A percentile compares a stretch with the other conserved stretches of the same genome.
These are phyloP conservation scores for Syncephalastrum contaminatum DNA, from an alignment of 371 early-diverging fungal genomes.

Conservation along the genomic window DNA sequence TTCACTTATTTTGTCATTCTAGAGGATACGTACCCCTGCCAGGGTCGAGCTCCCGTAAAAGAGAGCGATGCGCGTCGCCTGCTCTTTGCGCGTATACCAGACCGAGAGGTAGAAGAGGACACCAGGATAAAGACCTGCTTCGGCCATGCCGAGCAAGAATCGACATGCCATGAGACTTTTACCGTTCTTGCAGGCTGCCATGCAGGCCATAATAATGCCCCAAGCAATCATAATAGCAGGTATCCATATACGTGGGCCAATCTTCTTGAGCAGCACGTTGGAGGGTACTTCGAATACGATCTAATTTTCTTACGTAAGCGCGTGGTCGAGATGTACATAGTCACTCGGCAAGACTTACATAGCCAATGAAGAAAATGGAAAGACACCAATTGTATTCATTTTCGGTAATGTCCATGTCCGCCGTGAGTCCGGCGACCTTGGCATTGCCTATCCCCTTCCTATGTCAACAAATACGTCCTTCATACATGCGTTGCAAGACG, in stretches of 20 bases:
- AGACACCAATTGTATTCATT: conserved; percentile 40
- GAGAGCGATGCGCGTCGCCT: conserved; percentile 69
- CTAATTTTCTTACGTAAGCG: conserved; percentile 15
- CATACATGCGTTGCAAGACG: no score
- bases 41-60: conserved; percentile 67
- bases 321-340: neutral
- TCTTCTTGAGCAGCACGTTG: conserved; percentile 63
- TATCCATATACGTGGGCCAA: conserved; percentile 70
- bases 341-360: conserved; percentile 22
- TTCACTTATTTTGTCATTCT: conserved; percentile 12
- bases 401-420: conserved; percentile 33
- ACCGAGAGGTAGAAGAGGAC: conserved; percentile 52
- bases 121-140: conserved; percentile 62
- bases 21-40: conserved; percentile 56
- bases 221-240: conserved; percentile 54
- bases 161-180: conserved; percentile 56
- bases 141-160: conserved; percentile 72
- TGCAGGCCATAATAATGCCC: conserved; percentile 44
- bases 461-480: no score
- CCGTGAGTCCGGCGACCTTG: conserved; percentile 47
- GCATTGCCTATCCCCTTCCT: conserved; percentile 20
- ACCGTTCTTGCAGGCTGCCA: conserved; percentile 44
- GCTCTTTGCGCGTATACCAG: conserved; percentile 60
- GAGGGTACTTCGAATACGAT: conserved; percentile 68
- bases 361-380: conserved; percentile 63